Base-by-base conservation (phyloP, 805 yeast species). In the Pichia manshurica region DNA sequence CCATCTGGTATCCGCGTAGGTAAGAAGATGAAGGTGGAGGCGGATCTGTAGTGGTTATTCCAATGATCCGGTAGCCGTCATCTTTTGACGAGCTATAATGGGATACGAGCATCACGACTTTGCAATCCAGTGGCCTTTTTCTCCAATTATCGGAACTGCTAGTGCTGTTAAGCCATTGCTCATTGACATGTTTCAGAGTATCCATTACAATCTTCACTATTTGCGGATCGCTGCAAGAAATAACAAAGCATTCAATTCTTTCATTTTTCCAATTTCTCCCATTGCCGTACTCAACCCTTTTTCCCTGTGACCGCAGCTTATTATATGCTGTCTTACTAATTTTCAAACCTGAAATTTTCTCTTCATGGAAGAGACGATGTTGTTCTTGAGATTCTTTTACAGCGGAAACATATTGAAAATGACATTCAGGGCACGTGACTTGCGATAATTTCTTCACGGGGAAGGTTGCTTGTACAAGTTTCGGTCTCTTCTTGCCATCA, bases 101-200 rank as follows among this genome's bases (percentile, higher is more conserved):
- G 7, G 44, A 41, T 3, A 45, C 19, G 3, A 39, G 6, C 3
- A 47, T 6, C 0, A 44, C 32, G 2, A 47, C 47, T 17, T 39
- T 47, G 21, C 41, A 22, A 5, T 43, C 38, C 2, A 13, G 0
- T 5, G 41, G 44, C 12, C 41, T 25, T 12, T n/a, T 28, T 16
- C 38, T 36, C 49, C 49, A 46, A 32, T 21, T 31, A 7, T 10
- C 15, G 1, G 46, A 42, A 12, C 39, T 8, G 7, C 8, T 19
- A 2, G 17, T n/a, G 4, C 35, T 39, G n/a, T 47, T 47, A 9
- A 47, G 16, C 50, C 50, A 47, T 29, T 15, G 22, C 3, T 28
- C 34, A 15, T 47, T 44, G 3, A 47, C 40, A 4, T 23, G 22
- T 6, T 28, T 17, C 2, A 47, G 42, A 21, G 38, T 34, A 13